phyloP scores from a whole-genome alignment of 306 rosid genomes.

The Amphicarpaea edgeworthii region DNA sequence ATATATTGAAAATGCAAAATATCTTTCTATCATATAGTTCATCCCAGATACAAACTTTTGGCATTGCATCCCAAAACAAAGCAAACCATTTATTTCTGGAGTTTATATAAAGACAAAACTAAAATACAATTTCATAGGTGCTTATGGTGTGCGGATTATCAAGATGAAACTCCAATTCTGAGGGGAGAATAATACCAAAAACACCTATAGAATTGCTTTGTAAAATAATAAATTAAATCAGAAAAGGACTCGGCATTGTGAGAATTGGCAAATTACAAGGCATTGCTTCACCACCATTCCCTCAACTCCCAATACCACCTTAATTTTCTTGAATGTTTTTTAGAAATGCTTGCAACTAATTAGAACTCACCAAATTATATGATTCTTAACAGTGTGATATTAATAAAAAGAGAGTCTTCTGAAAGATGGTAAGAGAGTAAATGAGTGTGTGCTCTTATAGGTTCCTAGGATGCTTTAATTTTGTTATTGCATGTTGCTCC shows the following conservation, averaged over 20 bases:
- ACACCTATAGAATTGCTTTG: too few species aligned
- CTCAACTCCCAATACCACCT: neutral
- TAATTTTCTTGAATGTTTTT: neutral
- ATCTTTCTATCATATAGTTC: slow-evolving; percentile 16
- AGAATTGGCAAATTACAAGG: neutral
- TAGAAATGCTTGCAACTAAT: neutral
- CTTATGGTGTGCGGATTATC: too few species aligned
- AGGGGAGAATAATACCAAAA: too few species aligned
- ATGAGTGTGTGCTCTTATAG: neutral
- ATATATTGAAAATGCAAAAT: slow-evolving; percentile 10
- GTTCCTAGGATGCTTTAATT: neutral
- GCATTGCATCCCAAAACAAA: slow-evolving; percentile 1
- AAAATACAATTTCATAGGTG: too few species aligned
- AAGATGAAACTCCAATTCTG: too few species aligned
- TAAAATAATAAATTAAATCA: neutral
- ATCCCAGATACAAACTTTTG: neutral
- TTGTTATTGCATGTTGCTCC: slow-evolving; percentile 48
- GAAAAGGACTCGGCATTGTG: neutral
- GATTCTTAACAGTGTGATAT: neutral
- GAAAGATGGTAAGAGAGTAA: neutral
- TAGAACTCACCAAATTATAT: neutral
- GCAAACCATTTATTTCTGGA: neutral
- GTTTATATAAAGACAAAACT: neutral
- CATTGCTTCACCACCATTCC: neutral
- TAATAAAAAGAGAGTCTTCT: neutral